phyloP scores from a whole-genome alignment of 495 filamentous ascomycete genomes.

The Podospora didyma region DNA sequence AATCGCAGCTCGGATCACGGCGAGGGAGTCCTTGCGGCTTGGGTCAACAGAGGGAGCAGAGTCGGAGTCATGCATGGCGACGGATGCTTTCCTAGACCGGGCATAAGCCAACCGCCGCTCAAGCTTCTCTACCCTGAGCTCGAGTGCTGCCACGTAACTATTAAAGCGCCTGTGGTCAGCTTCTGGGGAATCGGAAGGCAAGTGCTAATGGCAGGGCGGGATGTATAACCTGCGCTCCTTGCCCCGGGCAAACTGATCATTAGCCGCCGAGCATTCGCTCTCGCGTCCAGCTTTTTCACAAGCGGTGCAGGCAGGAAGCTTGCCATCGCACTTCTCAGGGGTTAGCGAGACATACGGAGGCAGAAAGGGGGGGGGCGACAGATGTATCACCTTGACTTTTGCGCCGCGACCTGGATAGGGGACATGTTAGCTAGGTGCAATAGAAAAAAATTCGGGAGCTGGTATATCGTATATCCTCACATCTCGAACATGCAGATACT shows the following conservation, averaged over 20 bases:
- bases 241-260: slow-evolving; percentile 88
- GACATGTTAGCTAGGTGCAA: slow-evolving; percentile 16
- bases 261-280: slow-evolving; percentile 84
- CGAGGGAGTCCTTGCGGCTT: slow-evolving; percentile 54
- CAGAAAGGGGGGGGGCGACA: background rate
- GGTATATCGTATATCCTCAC: slow-evolving; percentile 38
- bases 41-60: slow-evolving; percentile 33
- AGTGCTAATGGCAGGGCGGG: background rate
- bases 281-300: slow-evolving; percentile 81
- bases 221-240: slow-evolving; percentile 71
- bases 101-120: slow-evolving; percentile 66
- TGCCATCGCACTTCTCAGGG: slow-evolving; percentile 72
- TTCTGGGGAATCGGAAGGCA: background rate
- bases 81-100: slow-evolving; percentile 52
- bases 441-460: background rate
- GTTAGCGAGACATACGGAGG: slow-evolving; percentile 7
- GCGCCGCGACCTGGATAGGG: slow-evolving; percentile 59
- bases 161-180: background rate
- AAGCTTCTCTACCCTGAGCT: slow-evolving; percentile 81
- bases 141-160: slow-evolving; percentile 87
- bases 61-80: slow-evolving; percentile 44
- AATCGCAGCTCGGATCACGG: slow-evolving; percentile 54
- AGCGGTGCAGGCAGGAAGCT: slow-evolving; percentile 86
- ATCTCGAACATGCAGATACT: slow-evolving; percentile 89
- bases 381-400: slow-evolving; percentile 66